phyloP scores from a whole-genome alignment of 208 protist genomes.

The Endotrypanum monterogeii region DNA sequence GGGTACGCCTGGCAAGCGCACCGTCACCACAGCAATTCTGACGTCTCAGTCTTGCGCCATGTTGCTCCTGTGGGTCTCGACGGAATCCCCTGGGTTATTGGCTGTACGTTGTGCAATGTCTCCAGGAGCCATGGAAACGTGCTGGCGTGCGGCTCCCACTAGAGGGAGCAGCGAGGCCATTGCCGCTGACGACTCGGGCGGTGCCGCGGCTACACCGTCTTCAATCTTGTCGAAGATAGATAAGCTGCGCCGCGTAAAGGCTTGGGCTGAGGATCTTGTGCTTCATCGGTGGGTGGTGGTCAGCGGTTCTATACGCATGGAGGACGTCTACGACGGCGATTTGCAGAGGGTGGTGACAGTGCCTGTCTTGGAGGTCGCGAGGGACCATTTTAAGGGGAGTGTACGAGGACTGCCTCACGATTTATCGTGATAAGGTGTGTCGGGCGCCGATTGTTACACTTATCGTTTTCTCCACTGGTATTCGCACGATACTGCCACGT shows the following conservation, averaged over 20 bases:
- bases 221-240: background rate
- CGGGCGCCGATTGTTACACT: background rate
- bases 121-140: slow-evolving; percentile 12
- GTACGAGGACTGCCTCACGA: slow-evolving; percentile 1
- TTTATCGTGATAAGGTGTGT: background rate
- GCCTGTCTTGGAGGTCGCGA: slow-evolving; percentile 42
- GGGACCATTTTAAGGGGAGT: slow-evolving; percentile 23
- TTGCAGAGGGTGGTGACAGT: slow-evolving; percentile 41
- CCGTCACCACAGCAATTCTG: slow-evolving; percentile 4
- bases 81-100: slow-evolving; percentile 29
- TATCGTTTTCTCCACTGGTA: background rate
- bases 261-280: slow-evolving; percentile 20
- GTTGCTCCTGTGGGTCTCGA: slow-evolving; percentile 51
- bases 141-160: slow-evolving; percentile 6
- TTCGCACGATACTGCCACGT: background rate
- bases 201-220: background rate
- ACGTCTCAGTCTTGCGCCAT: background rate
- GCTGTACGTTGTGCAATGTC: slow-evolving; percentile 46
- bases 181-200: background rate
- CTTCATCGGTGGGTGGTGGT: slow-evolving; percentile 40
- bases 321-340: slow-evolving; percentile 48
- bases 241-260: slow-evolving; percentile 21
- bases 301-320: slow-evolving; percentile 54
- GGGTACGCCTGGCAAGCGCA: slow-evolving; percentile 10
- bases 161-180: background rate